A percentile compares a stretch with the other conserved stretches of the same genome.
phyloP scores from a whole-genome alignment of 2,329 filamentous ascomycete species.

The Phaeophleospora eucalypticola region DNA sequence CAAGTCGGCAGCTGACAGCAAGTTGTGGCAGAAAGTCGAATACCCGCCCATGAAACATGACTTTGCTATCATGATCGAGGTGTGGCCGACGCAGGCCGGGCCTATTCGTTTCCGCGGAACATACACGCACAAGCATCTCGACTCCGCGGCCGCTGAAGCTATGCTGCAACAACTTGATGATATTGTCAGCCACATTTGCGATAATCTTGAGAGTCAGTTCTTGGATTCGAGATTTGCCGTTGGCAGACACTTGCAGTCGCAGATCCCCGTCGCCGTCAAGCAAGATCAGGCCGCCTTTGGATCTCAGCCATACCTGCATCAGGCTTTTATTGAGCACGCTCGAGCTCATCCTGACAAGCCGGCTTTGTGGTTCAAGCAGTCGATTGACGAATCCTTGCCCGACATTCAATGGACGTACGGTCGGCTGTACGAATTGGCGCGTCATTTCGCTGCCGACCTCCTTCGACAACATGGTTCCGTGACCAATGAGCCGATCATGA shows the following conservation, averaged over 20 bases:
- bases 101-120: slow-evolving; percentile 12
- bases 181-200: slow-evolving; percentile 7
- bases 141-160: slow-evolving; percentile 3
- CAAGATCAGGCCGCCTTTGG: not conserved
- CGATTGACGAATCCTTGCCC: slow-evolving; percentile 35
- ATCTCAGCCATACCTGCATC: slow-evolving; percentile 6
- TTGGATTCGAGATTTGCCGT: slow-evolving; percentile 4
- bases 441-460: slow-evolving; percentile 46
- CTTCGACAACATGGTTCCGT: slow-evolving; percentile 39
- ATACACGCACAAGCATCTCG: slow-evolving; percentile 10
- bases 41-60: slow-evolving; percentile 34
- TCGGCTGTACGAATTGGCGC: slow-evolving; percentile 59
- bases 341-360: slow-evolving; percentile 45
- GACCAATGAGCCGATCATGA: slow-evolving; percentile 53
- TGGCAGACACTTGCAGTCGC: slow-evolving; percentile 23
- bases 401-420: slow-evolving; percentile 54
- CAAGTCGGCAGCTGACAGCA: not conserved
- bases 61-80: slow-evolving; percentile 24
- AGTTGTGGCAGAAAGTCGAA: slow-evolving; percentile 13
- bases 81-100: slow-evolving; percentile 23
- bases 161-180: slow-evolving; percentile 13
- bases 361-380: slow-evolving; percentile 60
- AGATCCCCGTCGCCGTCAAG: slow-evolving; percentile 19
- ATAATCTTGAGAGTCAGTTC: slow-evolving; percentile 2
- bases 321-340: slow-evolving; percentile 50